A percentile compares a stretch with the other conserved stretches of the same genome.
Conservation (phyloP, 2,329 filamentous ascomycete genomes). For the Diaporthe humulicola region DNA sequence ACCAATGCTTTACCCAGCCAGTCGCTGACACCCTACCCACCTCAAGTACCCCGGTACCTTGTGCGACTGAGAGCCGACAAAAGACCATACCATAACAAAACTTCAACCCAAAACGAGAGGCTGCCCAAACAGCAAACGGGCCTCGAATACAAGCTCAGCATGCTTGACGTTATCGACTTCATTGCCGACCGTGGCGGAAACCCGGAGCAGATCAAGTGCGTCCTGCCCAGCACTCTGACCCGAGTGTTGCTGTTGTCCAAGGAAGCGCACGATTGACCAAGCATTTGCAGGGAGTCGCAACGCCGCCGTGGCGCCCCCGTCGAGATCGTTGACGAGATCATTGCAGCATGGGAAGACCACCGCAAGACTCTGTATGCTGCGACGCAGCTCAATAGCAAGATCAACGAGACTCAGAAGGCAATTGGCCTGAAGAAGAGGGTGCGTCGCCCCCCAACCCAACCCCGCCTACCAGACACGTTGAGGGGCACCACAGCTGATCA, state of each 20-base stretch:
- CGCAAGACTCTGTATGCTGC: conserved; percentile 83
- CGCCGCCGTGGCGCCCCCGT: conserved; percentile 83
- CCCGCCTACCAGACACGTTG: not conserved
- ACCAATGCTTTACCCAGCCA: not conserved
- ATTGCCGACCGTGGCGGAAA: conserved; percentile 90
- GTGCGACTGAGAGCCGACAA: conserved; percentile 4
- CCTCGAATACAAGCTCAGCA: conserved; percentile 50
- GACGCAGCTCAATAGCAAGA: conserved; percentile 84
- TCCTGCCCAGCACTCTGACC: conserved; percentile 1
- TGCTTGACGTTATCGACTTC: conserved; percentile 85
- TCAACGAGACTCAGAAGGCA: conserved; percentile 91
- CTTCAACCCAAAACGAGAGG: not conserved
- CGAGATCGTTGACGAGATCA: conserved; percentile 91
- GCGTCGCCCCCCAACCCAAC: conserved; percentile 35
- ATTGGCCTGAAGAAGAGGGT: conserved; percentile 94
- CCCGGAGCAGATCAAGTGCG: conserved; percentile 79
- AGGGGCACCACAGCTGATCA: not conserved
- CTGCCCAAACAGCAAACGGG: conserved; percentile 14
- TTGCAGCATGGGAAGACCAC: conserved; percentile 87
- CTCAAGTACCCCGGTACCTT: conserved; percentile 21
- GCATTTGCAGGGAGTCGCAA: conserved; percentile 80
- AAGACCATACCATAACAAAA: conserved; percentile 22
- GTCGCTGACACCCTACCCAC: conserved; percentile 6
- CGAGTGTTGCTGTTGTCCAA: not conserved
- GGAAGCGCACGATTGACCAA: not conserved